phyloP scores from a whole-genome alignment of 139 green algal species.

The Zygnema circumcarinatum region DNA sequence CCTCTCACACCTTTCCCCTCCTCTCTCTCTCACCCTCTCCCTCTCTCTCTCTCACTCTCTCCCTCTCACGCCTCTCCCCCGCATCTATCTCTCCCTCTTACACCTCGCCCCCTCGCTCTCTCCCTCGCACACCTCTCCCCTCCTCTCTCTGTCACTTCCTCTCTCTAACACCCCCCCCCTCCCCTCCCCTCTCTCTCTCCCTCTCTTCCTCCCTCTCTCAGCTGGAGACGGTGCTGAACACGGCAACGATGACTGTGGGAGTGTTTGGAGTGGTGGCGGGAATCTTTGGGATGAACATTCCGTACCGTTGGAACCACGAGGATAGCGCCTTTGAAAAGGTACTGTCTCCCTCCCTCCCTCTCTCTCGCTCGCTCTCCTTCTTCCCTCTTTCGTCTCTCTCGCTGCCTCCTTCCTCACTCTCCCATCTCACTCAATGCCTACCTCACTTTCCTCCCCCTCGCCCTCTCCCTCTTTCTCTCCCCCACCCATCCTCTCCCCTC shows the following conservation, averaged over 20 bases:
- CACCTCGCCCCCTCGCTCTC: background rate
- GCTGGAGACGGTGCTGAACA: constrained; percentile 54
- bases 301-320: constrained; percentile 50
- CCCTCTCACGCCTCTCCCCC: no score
- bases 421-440: background rate
- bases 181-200: background rate
- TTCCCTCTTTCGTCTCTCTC: background rate
- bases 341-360: background rate
- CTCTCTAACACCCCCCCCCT: no score
- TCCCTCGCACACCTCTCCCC: no score
- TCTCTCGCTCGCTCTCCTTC: background rate
- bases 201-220: constrained; percentile 17
- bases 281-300: constrained; percentile 97
- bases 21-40: no score
- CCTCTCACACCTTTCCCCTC: no score
- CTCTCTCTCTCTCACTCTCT: no score
- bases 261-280: constrained; percentile 68
- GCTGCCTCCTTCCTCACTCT: background rate
- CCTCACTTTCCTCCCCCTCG: background rate
- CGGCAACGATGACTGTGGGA: constrained; percentile 21
- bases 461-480: background rate
- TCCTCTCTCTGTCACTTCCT: no score
- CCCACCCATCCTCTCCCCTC: no score
- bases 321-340: constrained; percentile 27
- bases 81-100: no score